Evolutionary conservation across 2,329 filamentous ascomycete genomes (phyloP).

Genomic region (Penicillium vulpinum): DNA sequence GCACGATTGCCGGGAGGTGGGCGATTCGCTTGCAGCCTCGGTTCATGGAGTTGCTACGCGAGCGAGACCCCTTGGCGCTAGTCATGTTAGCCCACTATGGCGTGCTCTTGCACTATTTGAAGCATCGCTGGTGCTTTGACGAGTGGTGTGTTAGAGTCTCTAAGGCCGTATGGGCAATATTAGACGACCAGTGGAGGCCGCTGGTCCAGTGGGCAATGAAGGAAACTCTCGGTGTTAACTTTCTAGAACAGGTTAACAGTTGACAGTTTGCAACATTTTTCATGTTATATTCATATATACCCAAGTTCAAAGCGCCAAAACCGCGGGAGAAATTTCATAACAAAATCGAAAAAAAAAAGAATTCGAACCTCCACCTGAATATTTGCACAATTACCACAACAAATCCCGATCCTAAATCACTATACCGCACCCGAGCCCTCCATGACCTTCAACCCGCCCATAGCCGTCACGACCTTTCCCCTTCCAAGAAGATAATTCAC

Average conservation of each 20-base stretch:
- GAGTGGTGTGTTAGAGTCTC: slow-evolving; percentile 67
- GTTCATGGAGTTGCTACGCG: slow-evolving; percentile 40
- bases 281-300: neutral
- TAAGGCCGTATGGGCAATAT: slow-evolving; percentile 54
- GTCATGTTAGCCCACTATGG: slow-evolving; percentile 64
- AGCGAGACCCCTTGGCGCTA: slow-evolving; percentile 44
- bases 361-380: neutral
- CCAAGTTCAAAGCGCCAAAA: neutral
- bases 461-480: slow-evolving; percentile 17
- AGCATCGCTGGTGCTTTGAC: slow-evolving; percentile 65
- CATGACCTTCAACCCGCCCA: slow-evolving; percentile 17
- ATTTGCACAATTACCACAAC: neutral
- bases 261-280: neutral
- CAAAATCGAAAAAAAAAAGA: neutral
- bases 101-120: slow-evolving; percentile 59
- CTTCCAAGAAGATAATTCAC: slow-evolving; percentile 24
- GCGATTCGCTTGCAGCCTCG: slow-evolving; percentile 36
- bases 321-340: neutral
- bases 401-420: neutral
- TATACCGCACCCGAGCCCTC: slow-evolving; percentile 2
- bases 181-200: slow-evolving; percentile 35
- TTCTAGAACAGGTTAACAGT: slow-evolving; percentile 13
- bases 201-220: slow-evolving; percentile 34
- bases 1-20: slow-evolving; percentile 46
- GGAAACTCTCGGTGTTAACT: slow-evolving; percentile 30